These are phyloP conservation scores for Blastocladiella emersonii DNA, from an alignment of 371 early-diverging fungal species.

Conservation along the genomic window DNA sequence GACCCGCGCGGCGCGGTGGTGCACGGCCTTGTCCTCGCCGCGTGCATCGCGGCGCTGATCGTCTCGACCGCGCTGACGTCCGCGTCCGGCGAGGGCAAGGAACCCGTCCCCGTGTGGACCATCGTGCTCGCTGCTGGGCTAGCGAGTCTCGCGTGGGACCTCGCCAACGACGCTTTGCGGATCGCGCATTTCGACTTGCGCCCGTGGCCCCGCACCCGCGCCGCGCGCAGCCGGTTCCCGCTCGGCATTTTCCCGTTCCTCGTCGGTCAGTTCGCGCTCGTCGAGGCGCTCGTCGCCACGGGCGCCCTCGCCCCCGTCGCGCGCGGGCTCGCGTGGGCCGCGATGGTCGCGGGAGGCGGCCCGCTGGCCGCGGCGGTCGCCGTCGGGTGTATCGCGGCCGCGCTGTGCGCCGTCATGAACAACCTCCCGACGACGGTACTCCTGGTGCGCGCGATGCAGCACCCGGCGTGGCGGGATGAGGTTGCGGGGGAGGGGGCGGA, in stretches of 20 bases:
- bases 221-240: not conserved
- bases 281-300: not conserved
- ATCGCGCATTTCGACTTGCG: too few species aligned
- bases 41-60: not conserved
- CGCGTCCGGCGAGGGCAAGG: too few species aligned
- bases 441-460: not conserved
- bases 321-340: not conserved
- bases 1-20: too few species aligned
- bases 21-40: not conserved
- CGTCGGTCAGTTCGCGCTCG: not conserved
- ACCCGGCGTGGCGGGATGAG: not conserved
- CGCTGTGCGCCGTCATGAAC: constrained; percentile 6
- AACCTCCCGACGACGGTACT: not conserved
- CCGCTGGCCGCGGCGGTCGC: constrained; percentile 4
- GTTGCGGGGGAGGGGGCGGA: not conserved
- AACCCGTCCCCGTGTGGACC: too few species aligned
- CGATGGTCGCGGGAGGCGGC: not conserved
- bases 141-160: too few species aligned
- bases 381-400: constrained; percentile 4
- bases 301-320: not conserved
- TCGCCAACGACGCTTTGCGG: too few species aligned
- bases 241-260: not conserved
- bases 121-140: too few species aligned
- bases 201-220: too few species aligned
- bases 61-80: not conserved